Conservation (phyloP, 352 stramenopile genomes). For the Phytophthora macrochlamydospora region DNA sequence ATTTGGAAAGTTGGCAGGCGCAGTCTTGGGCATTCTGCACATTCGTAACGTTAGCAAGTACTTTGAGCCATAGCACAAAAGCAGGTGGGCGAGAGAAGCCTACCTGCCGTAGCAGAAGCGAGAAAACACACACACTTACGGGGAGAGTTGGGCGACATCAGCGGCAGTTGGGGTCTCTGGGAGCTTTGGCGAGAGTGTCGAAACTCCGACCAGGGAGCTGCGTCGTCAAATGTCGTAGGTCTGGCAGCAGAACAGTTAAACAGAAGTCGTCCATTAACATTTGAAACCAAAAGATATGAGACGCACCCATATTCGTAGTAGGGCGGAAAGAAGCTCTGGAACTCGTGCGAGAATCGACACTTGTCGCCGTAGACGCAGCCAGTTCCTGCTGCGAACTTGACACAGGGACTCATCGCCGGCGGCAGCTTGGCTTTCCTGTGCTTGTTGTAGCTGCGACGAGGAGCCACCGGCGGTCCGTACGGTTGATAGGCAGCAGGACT, state of each 20-base stretch:
- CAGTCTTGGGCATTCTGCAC: conserved; percentile 22
- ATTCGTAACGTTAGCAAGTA: not conserved
- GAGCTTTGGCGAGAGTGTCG: conserved; percentile 21
- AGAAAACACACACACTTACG: conserved; percentile 33
- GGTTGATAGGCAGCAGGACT: conserved; percentile 23
- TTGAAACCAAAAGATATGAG: not conserved
- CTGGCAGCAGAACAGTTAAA: conserved; percentile 7
- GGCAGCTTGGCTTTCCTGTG: conserved; percentile 18
- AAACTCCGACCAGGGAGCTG: conserved; percentile 18
- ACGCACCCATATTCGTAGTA: conserved; percentile 32
- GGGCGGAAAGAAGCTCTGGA: conserved; percentile 20
- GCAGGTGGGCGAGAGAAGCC: conserved; percentile 25
- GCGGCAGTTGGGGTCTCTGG: conserved; percentile 18
- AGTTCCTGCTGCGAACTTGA: conserved; percentile 48
- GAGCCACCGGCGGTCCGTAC: conserved; percentile 6
- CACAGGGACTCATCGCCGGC: conserved; percentile 26
- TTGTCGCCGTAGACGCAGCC: conserved; percentile 54
- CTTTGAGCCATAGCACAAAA: not conserved
- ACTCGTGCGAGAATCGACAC: conserved; percentile 68
- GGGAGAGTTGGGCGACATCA: conserved; percentile 7
- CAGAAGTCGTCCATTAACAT: not conserved
- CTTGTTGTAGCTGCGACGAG: conserved; percentile 20
- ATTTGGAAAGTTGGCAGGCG: conserved; percentile 7
- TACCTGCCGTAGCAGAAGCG: conserved; percentile 23
- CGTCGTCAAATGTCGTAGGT: conserved; percentile 13